A percentile compares a stretch with the other conserved stretches of the same genome.
Conservation (phyloP, 306 rosid species). For the Vachellia collinsii region DNA sequence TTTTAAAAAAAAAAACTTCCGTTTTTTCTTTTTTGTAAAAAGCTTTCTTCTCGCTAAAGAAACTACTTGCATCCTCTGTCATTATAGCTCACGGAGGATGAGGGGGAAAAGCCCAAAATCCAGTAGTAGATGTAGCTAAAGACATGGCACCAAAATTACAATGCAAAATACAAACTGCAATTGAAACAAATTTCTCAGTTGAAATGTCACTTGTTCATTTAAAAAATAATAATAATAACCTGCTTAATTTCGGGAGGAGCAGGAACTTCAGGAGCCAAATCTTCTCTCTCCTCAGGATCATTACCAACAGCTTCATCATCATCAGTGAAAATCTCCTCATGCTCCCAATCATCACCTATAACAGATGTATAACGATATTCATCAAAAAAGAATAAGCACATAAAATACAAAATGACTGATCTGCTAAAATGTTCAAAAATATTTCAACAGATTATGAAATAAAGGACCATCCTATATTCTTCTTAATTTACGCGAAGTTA, state of each 20-base stretch:
- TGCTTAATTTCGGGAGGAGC: constrained; percentile 98
- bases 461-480: background rate
- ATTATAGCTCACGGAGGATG: background rate
- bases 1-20: background rate
- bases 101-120: background rate
- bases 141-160: constrained; percentile 5
- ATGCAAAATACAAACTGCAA: background rate
- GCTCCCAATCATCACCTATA: constrained; percentile 98
- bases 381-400: background rate
- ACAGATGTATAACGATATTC: constrained; percentile 21
- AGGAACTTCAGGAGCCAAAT: constrained; percentile 93
- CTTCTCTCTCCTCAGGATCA: constrained; percentile 94
- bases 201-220: background rate
- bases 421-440: background rate
- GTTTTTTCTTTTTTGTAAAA: background rate
- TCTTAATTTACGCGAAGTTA: constrained; percentile 14
- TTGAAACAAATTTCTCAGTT: constrained; percentile 13
- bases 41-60: background rate
- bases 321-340: constrained; percentile 95
- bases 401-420: background rate
- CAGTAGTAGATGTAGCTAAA: constrained; percentile 13
- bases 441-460: constrained; percentile 28
- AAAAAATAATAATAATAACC: constrained; percentile 50
- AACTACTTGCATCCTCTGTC: background rate
- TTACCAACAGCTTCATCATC: constrained; percentile 96